phyloP scores from a whole-genome alignment of 768 basidiomycete genomes.

The Cystofilobasidium ferigula region DNA sequence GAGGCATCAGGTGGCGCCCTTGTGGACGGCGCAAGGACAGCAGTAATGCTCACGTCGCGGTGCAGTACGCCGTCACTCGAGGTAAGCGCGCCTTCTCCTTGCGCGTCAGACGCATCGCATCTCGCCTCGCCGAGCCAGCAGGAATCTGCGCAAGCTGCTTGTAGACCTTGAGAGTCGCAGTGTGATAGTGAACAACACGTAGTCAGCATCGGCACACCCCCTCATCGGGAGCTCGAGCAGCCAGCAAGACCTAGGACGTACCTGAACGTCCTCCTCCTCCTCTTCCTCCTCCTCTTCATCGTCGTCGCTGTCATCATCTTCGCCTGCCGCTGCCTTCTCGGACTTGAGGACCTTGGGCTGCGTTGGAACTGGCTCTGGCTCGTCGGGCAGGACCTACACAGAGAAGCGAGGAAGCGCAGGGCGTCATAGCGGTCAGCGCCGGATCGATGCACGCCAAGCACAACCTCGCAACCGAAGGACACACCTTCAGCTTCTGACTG shows the following conservation, averaged over 20 bases:
- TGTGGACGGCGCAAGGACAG: neutral
- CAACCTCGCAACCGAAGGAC: too few species aligned
- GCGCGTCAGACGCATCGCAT: conserved; percentile 80
- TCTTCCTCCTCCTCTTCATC: conserved; percentile 21
- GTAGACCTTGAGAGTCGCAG: conserved; percentile 45
- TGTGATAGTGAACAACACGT: neutral
- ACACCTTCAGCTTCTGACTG: conserved; percentile 24
- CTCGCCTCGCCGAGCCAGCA: conserved; percentile 81
- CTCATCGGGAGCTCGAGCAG: neutral
- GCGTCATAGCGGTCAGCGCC: neutral
- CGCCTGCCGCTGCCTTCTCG: conserved; percentile 18
- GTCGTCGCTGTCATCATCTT: conserved; percentile 17
- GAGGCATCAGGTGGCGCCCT: neutral
- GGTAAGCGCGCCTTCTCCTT: conserved; percentile 85
- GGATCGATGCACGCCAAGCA: neutral
- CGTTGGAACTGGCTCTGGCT: conserved; percentile 22
- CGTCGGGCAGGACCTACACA: conserved; percentile 24
- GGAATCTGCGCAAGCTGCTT: conserved; percentile 89
- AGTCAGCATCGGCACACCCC: neutral
- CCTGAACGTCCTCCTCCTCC: conserved; percentile 26
- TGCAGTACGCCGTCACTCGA: conserved; percentile 90
- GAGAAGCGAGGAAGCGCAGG: neutral
- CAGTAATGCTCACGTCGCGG: conserved; percentile 54
- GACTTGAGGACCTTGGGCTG: conserved; percentile 22
- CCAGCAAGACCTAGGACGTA: neutral